Conservation (phyloP, 2,329 filamentous ascomycete genomes). For the Teratosphaeria pseudoeucalypti region DNA sequence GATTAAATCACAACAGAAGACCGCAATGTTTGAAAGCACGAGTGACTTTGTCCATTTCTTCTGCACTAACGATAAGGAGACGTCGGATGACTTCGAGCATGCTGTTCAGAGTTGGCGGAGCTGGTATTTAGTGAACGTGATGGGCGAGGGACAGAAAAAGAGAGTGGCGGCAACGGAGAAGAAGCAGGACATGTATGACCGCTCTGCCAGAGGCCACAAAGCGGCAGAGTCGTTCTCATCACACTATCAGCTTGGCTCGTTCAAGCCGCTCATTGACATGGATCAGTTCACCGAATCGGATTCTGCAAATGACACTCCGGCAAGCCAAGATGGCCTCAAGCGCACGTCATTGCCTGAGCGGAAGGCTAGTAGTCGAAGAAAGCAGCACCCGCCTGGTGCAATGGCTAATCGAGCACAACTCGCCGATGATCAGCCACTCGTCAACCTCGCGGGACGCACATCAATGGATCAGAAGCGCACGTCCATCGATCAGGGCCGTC, state of each 20-base stretch:
- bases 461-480: slow-evolving; percentile 11
- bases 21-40: slow-evolving; percentile 67
- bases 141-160: slow-evolving; percentile 44
- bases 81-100: slow-evolving; percentile 60
- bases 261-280: slow-evolving; percentile 57
- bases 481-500: slow-evolving; percentile 13
- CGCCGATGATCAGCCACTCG: slow-evolving; percentile 27
- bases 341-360: slow-evolving; percentile 13
- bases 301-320: neutral
- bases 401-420: slow-evolving; percentile 16
- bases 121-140: slow-evolving; percentile 75
- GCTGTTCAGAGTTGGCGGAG: slow-evolving; percentile 74
- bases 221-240: slow-evolving; percentile 32
- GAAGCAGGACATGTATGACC: slow-evolving; percentile 19
- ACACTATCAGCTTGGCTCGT: slow-evolving; percentile 54
- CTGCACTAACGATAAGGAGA: slow-evolving; percentile 59
- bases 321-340: slow-evolving; percentile 12
- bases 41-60: slow-evolving; percentile 92
- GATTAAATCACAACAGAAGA: slow-evolving; percentile 86
- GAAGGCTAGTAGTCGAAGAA: slow-evolving; percentile 5
- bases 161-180: slow-evolving; percentile 22
- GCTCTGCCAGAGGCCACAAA: slow-evolving; percentile 11
- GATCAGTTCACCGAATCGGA: slow-evolving; percentile 42
- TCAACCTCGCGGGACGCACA: slow-evolving; percentile 11
- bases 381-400: slow-evolving; percentile 26